Percentiles rank a stretch among this genome's conserved stretches.
phyloP scores from a whole-genome alignment of 371 early-diverging fungal species.

The Gilbertella persicaria region DNA sequence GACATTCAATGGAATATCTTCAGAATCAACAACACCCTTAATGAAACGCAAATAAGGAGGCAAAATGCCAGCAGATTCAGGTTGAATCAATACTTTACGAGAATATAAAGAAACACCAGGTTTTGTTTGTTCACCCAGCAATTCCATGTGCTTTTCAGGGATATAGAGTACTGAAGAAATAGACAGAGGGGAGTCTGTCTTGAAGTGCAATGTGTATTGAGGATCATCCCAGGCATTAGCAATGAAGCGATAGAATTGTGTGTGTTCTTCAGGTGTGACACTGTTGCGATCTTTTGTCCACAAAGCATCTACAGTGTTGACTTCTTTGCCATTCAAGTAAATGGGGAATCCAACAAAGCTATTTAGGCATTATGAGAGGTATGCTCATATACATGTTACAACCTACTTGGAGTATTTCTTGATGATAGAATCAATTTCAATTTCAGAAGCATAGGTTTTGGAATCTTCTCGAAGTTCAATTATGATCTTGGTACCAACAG shows the following conservation, averaged over 20 bases:
- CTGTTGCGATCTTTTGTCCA: conserved; percentile 88
- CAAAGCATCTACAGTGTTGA: conserved; percentile 91
- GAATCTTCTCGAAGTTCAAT: conserved; percentile 93
- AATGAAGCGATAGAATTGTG: conserved; percentile 86
- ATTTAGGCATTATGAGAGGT: neutral
- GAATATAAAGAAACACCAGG: conserved; percentile 81
- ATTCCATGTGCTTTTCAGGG: conserved; percentile 73
- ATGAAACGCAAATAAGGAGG: conserved; percentile 82
- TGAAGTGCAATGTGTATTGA: conserved; percentile 73
- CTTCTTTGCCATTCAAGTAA: conserved; percentile 71
- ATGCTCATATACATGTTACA: neutral
- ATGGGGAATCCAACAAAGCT: conserved; percentile 96
- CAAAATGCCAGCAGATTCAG: conserved; percentile 72
- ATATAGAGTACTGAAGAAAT: conserved; percentile 75
- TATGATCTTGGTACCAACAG: conserved; percentile 92
- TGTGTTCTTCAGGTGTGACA: conserved; percentile 88
- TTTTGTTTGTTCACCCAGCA: conserved; percentile 64
- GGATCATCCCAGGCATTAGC: conserved; percentile 76
- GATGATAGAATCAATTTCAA: conserved; percentile 77
- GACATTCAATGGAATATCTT: conserved; percentile 97
- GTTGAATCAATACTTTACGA: conserved; percentile 80
- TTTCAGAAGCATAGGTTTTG: conserved; percentile 78
- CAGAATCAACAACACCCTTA: conserved; percentile 94
- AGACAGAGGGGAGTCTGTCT: conserved; percentile 79
- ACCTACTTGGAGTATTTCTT: conserved; percentile 89